These are phyloP conservation scores for Wickerhamomyces strasburgensis DNA, from an alignment of 805 yeast genomes.

Conservation along the genomic window DNA sequence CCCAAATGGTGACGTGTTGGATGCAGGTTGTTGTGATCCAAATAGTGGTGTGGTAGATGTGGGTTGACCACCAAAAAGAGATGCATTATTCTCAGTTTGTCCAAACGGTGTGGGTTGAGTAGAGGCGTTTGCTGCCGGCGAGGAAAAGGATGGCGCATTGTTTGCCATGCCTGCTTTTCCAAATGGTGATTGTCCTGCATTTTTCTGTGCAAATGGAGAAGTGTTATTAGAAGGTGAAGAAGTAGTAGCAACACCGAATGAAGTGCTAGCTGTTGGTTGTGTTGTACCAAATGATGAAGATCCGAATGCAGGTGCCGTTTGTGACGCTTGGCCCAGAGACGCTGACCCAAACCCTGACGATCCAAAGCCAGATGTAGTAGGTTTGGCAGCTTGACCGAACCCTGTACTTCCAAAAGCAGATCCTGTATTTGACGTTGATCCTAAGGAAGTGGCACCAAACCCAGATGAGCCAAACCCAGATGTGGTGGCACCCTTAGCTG, in stretches of 20 bases:
- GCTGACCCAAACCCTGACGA: slow-evolving; percentile 10
- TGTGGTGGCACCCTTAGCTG: slow-evolving; percentile 5
- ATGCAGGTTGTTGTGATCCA: slow-evolving; percentile 13
- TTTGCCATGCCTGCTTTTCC: too few relatives aligned
- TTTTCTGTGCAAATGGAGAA: slow-evolving; percentile 2
- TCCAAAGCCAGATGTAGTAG: slow-evolving; percentile 12
- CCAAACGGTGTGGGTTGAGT: too few relatives aligned
- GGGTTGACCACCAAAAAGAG: too few relatives aligned
- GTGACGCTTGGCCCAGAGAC: slow-evolving; percentile 2
- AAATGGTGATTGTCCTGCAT: slow-evolving; percentile 5
- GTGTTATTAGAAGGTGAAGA: slow-evolving; percentile 3
- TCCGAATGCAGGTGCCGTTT: slow-evolving; percentile 8
- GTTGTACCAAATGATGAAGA: background rate
- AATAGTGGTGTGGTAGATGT: slow-evolving; percentile 5
- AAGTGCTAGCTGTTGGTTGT: background rate
- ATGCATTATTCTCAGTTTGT: too few relatives aligned
- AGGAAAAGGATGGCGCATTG: too few relatives aligned
- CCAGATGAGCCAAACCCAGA: slow-evolving; percentile 17
- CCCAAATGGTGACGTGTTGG: slow-evolving; percentile 9
- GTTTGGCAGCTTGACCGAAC: background rate
- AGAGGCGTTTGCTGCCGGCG: too few relatives aligned
- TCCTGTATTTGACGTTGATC: slow-evolving; percentile 1
- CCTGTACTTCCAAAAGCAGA: slow-evolving; percentile 6
- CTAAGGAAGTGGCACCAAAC: slow-evolving; percentile 12
- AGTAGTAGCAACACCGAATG: slow-evolving; percentile 1